Conservation (phyloP, 2,329 filamentous ascomycete species). For the Ceratocystis ficicola region DNA sequence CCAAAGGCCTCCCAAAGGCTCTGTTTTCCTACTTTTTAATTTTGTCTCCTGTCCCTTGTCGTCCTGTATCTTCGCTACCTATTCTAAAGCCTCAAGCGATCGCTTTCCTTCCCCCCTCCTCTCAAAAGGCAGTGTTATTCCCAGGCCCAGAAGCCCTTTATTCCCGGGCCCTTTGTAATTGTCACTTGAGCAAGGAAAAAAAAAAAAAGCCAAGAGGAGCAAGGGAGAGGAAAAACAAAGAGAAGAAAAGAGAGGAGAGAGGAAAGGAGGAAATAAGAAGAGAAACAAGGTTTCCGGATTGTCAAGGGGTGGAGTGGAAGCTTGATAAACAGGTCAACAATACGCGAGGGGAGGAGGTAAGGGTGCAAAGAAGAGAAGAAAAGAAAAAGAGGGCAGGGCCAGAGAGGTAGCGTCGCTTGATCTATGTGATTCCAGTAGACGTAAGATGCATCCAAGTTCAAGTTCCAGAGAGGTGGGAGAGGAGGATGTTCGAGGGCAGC, state of each 20-base stretch:
- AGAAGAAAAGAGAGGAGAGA: not conserved
- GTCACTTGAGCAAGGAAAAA: not conserved
- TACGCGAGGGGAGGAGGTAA: not conserved
- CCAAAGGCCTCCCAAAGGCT: not conserved
- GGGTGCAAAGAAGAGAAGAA: not conserved
- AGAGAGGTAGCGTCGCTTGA: too few relatives aligned
- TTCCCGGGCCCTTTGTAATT: conserved; percentile 4
- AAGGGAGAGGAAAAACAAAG: not conserved
- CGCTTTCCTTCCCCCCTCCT: too few relatives aligned
- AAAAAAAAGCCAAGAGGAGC: not conserved
- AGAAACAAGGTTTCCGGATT: not conserved
- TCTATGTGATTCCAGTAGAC: too few relatives aligned
- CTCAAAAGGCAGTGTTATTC: not conserved
- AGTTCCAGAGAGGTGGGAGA: too few relatives aligned
- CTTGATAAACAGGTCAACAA: not conserved
- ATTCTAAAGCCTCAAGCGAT: too few relatives aligned
- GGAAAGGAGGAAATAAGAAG: conserved; percentile 1
- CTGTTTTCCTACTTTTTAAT: not conserved
- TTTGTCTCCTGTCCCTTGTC: not conserved
- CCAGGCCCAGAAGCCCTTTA: not conserved
- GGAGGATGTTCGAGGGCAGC: too few relatives aligned
- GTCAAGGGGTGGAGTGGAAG: not conserved
- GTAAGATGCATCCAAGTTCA: too few relatives aligned
- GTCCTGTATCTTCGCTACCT: too few relatives aligned
- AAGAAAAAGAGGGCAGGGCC: not conserved